Conservation (phyloP, 331 rosid genomes). For the Cydonia oblonga region DNA sequence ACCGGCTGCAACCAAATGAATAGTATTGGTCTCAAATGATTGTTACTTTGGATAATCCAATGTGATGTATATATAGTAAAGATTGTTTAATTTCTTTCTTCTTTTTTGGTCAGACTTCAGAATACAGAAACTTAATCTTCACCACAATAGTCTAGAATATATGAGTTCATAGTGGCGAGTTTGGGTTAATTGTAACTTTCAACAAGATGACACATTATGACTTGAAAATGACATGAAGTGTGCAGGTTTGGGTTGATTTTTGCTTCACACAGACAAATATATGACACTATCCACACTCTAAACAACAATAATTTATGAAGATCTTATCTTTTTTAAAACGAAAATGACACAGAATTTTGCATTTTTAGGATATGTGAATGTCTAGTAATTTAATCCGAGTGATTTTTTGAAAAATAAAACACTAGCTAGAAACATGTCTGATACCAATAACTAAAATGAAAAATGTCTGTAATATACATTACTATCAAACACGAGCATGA, state of each 20-base stretch:
- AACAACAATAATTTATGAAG: no score
- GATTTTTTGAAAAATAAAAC: background rate
- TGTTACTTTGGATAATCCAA: no score
- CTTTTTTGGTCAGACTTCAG: background rate
- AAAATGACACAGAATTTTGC: no score
- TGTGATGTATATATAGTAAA: background rate
- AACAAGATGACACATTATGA: background rate
- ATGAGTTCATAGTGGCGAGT: background rate
- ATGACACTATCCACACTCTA: background rate
- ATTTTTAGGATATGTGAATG: background rate
- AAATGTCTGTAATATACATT: background rate
- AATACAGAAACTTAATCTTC: background rate
- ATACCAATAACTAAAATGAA: no score
- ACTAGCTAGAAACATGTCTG: no score
- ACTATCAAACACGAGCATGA: background rate
- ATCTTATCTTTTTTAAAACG: no score
- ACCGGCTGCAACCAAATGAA: constrained; percentile 29
- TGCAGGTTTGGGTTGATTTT: background rate
- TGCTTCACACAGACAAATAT: background rate
- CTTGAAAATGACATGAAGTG: background rate
- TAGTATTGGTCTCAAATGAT: background rate
- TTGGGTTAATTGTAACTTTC: background rate
- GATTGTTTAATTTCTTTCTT: background rate
- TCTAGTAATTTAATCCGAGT: background rate
- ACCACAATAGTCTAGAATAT: background rate